Base-by-base conservation (phyloP, 2,329 filamentous ascomycete genomes). In the Tothia fuscella region DNA sequence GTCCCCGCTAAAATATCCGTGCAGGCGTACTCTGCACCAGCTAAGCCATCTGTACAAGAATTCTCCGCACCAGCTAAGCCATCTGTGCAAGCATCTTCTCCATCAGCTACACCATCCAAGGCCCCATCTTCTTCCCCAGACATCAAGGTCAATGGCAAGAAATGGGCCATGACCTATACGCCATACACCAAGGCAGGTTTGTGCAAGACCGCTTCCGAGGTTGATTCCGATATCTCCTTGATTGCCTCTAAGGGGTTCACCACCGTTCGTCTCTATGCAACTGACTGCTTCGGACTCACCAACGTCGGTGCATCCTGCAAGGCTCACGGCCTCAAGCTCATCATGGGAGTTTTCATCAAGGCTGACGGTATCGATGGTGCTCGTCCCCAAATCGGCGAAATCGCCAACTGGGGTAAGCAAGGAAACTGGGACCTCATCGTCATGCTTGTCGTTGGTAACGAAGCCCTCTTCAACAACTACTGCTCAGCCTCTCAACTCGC, bases 371-470 rank as follows among this genome's bases (percentile, higher is more conserved):
- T 78, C 57, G 66, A 72, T 44, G 76, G 73, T 43, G 78, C 86
- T 51, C 67, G 78, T 56, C 65, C 74, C 53, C 88, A 96, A 72
- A 72, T 95, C 46, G 64, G 71, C 24, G 74, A 76, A 47, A 82
- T 95, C 60, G 69, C 75, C 61, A 53, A 60, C 46, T 94, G 86
- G 78, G 75, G 65, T 48, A 64, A 82, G 61, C 89, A 79, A 74
- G 71, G 62, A 44, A 61, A 82, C 59, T 93, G 80, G 78, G 70
- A 75, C 45, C 60, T 83, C 38, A 80, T 94, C 50, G 74, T 82
- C 57, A 76, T 93, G 53, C 69, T 93, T 49, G 81, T 91, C 24
- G 74, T 93, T 50, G 88, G 86, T 64, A 96, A 96, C 72, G 89
- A 96, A 73, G 80, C 82, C 51, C 67, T 94, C 60, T 82, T 84